phyloP scores from a whole-genome alignment of 768 basidiomycete species.

The Lactarius evosmus region DNA sequence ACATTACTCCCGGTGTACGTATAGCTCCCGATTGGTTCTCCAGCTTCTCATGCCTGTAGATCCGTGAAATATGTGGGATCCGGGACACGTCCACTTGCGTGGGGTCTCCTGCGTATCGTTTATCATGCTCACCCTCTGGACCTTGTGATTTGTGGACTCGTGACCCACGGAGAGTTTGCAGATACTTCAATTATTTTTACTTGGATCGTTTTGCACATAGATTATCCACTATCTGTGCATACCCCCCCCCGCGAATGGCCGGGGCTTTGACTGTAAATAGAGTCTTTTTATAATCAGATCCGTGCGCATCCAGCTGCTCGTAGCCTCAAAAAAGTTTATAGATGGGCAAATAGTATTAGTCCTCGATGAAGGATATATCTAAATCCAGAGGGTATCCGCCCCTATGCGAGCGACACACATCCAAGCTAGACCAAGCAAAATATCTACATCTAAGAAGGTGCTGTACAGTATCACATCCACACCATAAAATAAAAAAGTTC shows the following conservation, averaged over 20 bases:
- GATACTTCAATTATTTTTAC: background rate
- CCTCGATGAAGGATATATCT: background rate
- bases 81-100: background rate
- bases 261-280: background rate
- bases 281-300: background rate
- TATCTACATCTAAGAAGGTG: background rate
- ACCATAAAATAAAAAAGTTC: background rate
- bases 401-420: background rate
- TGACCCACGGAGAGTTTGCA: background rate
- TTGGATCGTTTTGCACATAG: background rate
- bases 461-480: too few relatives aligned
- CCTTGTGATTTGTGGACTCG: background rate
- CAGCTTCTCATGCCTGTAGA: background rate
- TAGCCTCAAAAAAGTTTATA: background rate
- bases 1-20: background rate
- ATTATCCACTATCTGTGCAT: constrained; percentile 5
- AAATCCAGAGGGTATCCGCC: background rate
- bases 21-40: background rate
- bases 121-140: background rate
- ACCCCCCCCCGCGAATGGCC: background rate
- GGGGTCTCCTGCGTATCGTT: background rate
- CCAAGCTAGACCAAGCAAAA: background rate
- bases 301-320: background rate
- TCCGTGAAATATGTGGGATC: background rate
- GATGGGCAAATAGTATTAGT: background rate